Percentiles rank a stretch among this genome's conserved stretches.
These are phyloP conservation scores for Colletotrichum sp. DNA, from an alignment of 2,329 filamentous ascomycete species.

Conservation along the genomic window DNA sequence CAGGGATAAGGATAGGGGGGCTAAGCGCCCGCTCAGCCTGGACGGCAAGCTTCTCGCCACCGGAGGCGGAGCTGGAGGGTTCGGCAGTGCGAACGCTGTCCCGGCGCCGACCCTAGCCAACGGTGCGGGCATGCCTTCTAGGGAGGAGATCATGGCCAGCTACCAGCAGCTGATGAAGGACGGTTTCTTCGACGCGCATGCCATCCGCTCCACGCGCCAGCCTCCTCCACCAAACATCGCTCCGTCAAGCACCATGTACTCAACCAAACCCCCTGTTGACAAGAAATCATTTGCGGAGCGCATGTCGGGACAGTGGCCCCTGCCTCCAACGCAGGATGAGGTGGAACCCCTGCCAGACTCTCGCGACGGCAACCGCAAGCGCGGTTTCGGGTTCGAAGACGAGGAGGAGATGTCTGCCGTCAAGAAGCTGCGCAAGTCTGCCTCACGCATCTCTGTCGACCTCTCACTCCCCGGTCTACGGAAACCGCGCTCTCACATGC, in stretches of 20 bases:
- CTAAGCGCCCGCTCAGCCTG: slow-evolving; percentile 23
- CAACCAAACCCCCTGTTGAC: slow-evolving; percentile 15
- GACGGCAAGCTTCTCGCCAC: slow-evolving; percentile 19
- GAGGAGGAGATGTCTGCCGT: slow-evolving; percentile 32
- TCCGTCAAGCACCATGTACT: slow-evolving; percentile 8
- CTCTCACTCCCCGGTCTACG: slow-evolving; percentile 36
- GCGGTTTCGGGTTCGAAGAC: slow-evolving; percentile 41
- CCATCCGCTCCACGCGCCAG: slow-evolving; percentile 61
- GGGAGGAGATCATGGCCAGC: slow-evolving; percentile 60
- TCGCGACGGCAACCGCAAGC: slow-evolving; percentile 57
- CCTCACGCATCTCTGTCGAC: slow-evolving; percentile 48
- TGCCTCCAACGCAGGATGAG: slow-evolving; percentile 14
- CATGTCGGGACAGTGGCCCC: slow-evolving; percentile 25
- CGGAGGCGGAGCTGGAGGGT: slow-evolving; percentile 6
- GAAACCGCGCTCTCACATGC: slow-evolving; percentile 27
- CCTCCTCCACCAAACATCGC: slow-evolving; percentile 31
- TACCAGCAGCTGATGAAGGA: slow-evolving; percentile 62
- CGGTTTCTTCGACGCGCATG: slow-evolving; percentile 64
- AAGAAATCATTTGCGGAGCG: slow-evolving; percentile 19
- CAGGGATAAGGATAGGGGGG: slow-evolving; percentile 20
- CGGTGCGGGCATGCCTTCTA: slow-evolving; percentile 34
- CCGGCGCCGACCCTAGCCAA: slow-evolving; percentile 2
- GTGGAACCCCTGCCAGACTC: slow-evolving; percentile 24
- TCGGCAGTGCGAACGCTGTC: background rate
- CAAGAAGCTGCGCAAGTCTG: slow-evolving; percentile 60